These are phyloP conservation scores for Phlebiopsis flavidoalba DNA, from an alignment of 768 basidiomycete species.

Conservation along the genomic window DNA sequence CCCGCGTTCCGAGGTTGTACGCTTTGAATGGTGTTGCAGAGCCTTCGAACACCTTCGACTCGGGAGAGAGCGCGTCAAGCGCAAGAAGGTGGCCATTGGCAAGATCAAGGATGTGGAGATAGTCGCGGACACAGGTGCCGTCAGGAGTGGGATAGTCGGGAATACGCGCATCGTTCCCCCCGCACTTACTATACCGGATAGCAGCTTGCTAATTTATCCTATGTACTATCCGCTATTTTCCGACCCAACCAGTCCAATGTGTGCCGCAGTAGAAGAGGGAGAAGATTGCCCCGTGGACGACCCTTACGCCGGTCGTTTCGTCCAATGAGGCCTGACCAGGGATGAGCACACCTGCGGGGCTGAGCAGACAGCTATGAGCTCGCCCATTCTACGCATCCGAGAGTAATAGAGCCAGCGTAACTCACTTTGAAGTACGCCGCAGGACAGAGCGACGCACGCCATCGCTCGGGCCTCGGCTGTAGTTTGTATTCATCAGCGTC, in stretches of 20 bases:
- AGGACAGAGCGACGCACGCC: slow-evolving; percentile 88
- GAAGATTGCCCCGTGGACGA: slow-evolving; percentile 88
- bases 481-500: neutral
- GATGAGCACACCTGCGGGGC: slow-evolving; percentile 98
- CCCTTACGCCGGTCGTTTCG: slow-evolving; percentile 96
- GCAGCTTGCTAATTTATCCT: too few species aligned
- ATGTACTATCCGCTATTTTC: too few species aligned
- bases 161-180: slow-evolving; percentile 74
- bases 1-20: slow-evolving; percentile 95
- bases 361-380: slow-evolving; percentile 28
- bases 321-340: slow-evolving; percentile 92
- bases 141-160: slow-evolving; percentile 95
- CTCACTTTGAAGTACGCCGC: slow-evolving; percentile 96
- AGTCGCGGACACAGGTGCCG: slow-evolving; percentile 97
- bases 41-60: slow-evolving; percentile 58
- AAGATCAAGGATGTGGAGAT: slow-evolving; percentile 89
- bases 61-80: slow-evolving; percentile 69
- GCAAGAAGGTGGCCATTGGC: slow-evolving; percentile 93
- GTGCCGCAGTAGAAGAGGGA: slow-evolving; percentile 93
- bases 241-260: slow-evolving; percentile 68
- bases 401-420: neutral
- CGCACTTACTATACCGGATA: too few species aligned
- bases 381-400: neutral
- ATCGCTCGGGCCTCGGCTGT: slow-evolving; percentile 64
- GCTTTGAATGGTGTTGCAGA: slow-evolving; percentile 72